Evolutionary conservation across 2,329 filamentous ascomycete genomes (phyloP).

Genomic region (Amauroascus verrucosus): DNA sequence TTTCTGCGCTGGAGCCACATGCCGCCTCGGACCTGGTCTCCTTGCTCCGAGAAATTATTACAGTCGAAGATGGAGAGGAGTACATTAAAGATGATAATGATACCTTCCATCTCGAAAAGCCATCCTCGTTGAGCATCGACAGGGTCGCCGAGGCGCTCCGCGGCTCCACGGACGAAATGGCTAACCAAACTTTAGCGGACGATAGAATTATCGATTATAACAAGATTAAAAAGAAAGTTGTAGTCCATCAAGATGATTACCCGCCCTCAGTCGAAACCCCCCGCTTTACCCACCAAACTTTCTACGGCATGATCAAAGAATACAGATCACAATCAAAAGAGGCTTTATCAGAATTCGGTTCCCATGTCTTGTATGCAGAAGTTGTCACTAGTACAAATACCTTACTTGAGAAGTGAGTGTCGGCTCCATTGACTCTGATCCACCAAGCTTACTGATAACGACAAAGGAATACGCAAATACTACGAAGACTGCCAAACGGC

Average conservation of each 20-base stretch:
- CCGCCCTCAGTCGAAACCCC: constrained; percentile 67
- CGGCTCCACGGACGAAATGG: constrained; percentile 24
- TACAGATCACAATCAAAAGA: constrained; percentile 53
- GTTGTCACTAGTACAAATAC: constrained; percentile 92
- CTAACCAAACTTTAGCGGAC: constrained; percentile 27
- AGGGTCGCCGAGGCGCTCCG: constrained; percentile 47
- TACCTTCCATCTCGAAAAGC: constrained; percentile 65
- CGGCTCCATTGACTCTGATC: neutral
- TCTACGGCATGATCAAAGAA: constrained; percentile 58
- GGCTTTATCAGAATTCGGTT: constrained; percentile 58
- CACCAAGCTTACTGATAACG: constrained; percentile 3
- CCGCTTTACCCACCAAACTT: constrained; percentile 73
- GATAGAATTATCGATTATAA: constrained; percentile 65
- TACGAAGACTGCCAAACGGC: constrained; percentile 68
- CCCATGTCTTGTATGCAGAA: constrained; percentile 72
- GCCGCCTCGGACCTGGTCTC: constrained; percentile 58
- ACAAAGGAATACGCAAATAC: constrained; percentile 61
- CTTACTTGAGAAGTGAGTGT: constrained; percentile 66
- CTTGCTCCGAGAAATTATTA: constrained; percentile 55
- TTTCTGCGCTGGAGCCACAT: constrained; percentile 58
- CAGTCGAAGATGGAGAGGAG: constrained; percentile 54
- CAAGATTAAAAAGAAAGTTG: constrained; percentile 60
- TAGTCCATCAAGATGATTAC: constrained; percentile 60
- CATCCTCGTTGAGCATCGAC: constrained; percentile 50
- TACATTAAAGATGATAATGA: constrained; percentile 74